Percentiles rank a stretch among this genome's conserved stretches.
Evolutionary conservation across 73 alveolate genomes (phyloP).

Genomic region (Tetrahymena thermophila): DNA sequence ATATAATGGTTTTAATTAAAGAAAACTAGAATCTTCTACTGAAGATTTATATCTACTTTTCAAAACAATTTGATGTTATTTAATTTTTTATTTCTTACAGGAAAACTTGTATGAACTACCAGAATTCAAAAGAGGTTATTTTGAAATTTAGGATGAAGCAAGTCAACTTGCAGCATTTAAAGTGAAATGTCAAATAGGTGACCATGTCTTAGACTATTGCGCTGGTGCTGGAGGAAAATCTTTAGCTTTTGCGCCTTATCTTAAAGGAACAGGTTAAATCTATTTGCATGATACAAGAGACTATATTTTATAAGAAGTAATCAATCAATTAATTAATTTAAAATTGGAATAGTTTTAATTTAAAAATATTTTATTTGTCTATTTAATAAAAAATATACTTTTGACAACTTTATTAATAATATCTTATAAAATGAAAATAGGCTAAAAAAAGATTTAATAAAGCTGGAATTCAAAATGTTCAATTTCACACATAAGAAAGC

Average conservation of each 20-base stretch:
- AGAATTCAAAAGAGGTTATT: conserved; percentile 59
- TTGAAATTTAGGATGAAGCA: conserved; percentile 78
- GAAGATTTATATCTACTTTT: neutral
- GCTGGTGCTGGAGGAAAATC: conserved; percentile 69
- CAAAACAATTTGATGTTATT: neutral
- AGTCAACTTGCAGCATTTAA: conserved; percentile 63
- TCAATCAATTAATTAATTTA: neutral
- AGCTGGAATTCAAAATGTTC: conserved; percentile 57
- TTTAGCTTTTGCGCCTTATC: conserved; percentile 48
- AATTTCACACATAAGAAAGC: conserved; percentile 47
- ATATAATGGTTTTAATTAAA: neutral
- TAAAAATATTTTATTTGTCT: too few species aligned
- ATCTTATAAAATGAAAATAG: conserved; percentile 13
- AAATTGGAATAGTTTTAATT: neutral
- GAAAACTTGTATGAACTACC: conserved; percentile 38
- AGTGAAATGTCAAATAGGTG: conserved; percentile 68
- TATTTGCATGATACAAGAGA: conserved; percentile 46
- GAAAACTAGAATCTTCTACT: neutral
- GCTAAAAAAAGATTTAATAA: conserved; percentile 66
- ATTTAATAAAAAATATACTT: too few species aligned
- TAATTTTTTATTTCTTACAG: neutral
- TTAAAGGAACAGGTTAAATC: conserved; percentile 35
- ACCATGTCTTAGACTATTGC: conserved; percentile 67
- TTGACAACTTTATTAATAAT: conserved; percentile 14
- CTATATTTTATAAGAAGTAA: conserved; percentile 21